Percentiles rank a stretch among this genome's conserved stretches.
Evolutionary conservation across 208 protist genomes (phyloP).

Genomic region (Leishmania tarentolae): DNA sequence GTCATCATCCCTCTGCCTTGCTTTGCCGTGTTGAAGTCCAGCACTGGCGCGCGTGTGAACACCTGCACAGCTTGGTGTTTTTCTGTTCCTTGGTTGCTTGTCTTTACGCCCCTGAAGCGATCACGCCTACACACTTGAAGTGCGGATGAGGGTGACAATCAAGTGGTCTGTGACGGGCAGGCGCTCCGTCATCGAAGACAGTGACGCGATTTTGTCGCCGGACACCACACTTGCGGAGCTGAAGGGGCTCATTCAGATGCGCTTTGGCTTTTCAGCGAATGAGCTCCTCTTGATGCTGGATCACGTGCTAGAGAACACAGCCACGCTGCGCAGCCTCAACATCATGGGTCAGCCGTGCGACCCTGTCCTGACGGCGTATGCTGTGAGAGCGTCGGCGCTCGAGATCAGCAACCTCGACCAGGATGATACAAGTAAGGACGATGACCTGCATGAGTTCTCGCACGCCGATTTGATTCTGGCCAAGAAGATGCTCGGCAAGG

Average conservation of each 20-base stretch:
- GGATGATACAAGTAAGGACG: slow-evolving; percentile 60
- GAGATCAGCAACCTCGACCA: slow-evolving; percentile 53
- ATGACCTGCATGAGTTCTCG: slow-evolving; percentile 75
- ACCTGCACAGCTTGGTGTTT: not conserved
- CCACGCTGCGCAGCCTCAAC: slow-evolving; percentile 44
- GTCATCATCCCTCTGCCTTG: not conserved
- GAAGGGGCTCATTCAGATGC: slow-evolving; percentile 83
- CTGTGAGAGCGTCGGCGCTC: slow-evolving; percentile 56
- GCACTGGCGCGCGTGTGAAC: not conserved
- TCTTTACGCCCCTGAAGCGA: no score
- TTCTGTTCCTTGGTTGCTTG: no score
- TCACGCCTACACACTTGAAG: not conserved
- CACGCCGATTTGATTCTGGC: slow-evolving; percentile 81
- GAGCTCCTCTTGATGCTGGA: slow-evolving; percentile 61
- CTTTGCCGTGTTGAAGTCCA: not conserved
- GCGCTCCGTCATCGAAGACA: slow-evolving; percentile 52
- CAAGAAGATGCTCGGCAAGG: slow-evolving; percentile 78
- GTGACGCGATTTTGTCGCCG: slow-evolving; percentile 63
- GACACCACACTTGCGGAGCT: slow-evolving; percentile 75
- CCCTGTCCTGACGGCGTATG: slow-evolving; percentile 56
- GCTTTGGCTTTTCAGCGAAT: slow-evolving; percentile 73
- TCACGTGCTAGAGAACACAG: slow-evolving; percentile 61
- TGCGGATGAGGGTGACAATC: slow-evolving; percentile 58
- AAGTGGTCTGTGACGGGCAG: slow-evolving; percentile 83
- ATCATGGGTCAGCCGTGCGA: slow-evolving; percentile 49